These are phyloP conservation scores for Cordyceps sp. DNA, from an alignment of 2,329 filamentous ascomycete genomes.

Conservation along the genomic window DNA sequence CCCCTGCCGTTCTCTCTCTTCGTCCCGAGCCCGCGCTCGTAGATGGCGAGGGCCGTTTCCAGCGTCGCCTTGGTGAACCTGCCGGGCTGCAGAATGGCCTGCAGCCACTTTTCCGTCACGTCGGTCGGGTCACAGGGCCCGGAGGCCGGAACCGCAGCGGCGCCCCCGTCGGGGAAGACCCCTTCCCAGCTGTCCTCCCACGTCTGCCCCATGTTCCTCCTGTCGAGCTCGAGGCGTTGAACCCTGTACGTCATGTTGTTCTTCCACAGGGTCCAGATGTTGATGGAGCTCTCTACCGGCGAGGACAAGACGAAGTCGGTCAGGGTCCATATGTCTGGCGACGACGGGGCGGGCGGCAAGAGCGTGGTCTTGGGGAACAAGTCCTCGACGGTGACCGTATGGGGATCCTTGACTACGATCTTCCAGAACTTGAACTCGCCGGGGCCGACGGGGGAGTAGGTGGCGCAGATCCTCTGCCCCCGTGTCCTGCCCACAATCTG, in stretches of 20 bases:
- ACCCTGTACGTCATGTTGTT: constrained; percentile 67
- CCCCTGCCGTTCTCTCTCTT: constrained; percentile 22
- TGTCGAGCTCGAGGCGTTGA: constrained; percentile 55
- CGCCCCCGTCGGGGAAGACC: constrained; percentile 42
- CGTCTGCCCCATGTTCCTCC: constrained; percentile 41
- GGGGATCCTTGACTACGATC: constrained; percentile 46
- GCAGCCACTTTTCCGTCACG: constrained; percentile 70
- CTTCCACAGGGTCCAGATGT: constrained; percentile 69
- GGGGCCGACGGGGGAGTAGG: constrained; percentile 73
- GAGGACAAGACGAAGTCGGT: constrained; percentile 55
- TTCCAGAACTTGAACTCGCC: constrained; percentile 93
- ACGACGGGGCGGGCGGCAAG: constrained; percentile 52
- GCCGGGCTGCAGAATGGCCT: constrained; percentile 68
- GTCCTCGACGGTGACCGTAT: constrained; percentile 51
- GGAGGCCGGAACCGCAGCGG: constrained; percentile 37
- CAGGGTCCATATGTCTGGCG: constrained; percentile 63
- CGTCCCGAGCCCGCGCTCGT: constrained; percentile 44
- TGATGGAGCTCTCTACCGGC: constrained; percentile 34
- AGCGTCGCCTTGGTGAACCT: constrained; percentile 66
- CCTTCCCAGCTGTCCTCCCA: constrained; percentile 58
- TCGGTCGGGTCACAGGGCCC: constrained; percentile 49
- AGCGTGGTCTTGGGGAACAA: constrained; percentile 45
- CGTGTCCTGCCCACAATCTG: constrained; percentile 46
- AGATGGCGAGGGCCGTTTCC: constrained; percentile 70
- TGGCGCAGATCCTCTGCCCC: constrained; percentile 46